Conservation (phyloP, 2,329 filamentous ascomycete genomes). For the Coniochaeta sp. region DNA sequence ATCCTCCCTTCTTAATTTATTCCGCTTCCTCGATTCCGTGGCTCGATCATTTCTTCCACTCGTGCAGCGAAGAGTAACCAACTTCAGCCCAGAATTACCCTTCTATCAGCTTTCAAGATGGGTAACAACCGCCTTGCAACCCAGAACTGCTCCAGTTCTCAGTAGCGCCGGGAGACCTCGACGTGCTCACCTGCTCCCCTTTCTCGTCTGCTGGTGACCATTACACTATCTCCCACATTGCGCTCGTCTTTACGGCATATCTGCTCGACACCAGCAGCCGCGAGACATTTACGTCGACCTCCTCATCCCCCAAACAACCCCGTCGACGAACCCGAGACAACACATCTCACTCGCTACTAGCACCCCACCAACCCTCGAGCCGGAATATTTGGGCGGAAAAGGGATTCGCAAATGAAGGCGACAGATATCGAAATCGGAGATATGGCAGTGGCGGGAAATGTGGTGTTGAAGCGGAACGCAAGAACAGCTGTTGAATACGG, state of each 20-base stretch:
- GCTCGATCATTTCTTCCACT: neutral
- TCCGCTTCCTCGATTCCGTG: no score
- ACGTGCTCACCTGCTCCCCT: neutral
- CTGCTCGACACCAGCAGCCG: neutral
- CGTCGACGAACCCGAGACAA: neutral
- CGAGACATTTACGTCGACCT: neutral
- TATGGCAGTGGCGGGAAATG: slow-evolving; percentile 5
- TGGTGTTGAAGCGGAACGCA: slow-evolving; percentile 12
- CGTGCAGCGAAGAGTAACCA: neutral
- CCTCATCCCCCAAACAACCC: neutral
- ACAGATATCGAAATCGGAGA: neutral
- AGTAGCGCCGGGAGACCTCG: neutral
- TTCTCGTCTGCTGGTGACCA: neutral
- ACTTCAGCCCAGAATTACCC: neutral
- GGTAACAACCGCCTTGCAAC: neutral
- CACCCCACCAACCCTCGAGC: neutral
- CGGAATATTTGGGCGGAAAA: neutral
- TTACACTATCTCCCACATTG: neutral
- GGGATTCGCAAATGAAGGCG: neutral
- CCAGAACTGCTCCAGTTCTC: neutral
- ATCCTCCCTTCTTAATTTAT: no score
- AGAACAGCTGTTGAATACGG: slow-evolving; percentile 11
- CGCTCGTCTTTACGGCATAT: neutral
- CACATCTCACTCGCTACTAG: neutral
- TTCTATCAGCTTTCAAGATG: neutral